phyloP scores from a whole-genome alignment of 352 stramenopile genomes.

The Elongisporangium undulatum region DNA sequence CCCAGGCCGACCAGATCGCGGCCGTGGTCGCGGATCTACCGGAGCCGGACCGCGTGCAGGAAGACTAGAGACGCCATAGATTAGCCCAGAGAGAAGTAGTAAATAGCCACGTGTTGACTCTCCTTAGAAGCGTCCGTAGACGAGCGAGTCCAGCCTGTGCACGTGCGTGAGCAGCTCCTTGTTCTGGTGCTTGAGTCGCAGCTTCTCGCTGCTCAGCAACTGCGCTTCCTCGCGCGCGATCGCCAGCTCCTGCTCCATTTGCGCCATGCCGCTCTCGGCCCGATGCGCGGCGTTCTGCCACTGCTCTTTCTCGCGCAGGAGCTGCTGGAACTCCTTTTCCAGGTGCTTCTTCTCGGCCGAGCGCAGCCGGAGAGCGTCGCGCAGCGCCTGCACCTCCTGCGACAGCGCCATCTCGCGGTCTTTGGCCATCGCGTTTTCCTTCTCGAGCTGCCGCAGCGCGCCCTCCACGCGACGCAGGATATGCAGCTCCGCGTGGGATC shows the following conservation, averaged over 20 bases:
- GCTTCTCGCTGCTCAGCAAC: constrained; percentile 47
- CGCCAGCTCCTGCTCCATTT: constrained; percentile 56
- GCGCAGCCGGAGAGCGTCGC: constrained; percentile 44
- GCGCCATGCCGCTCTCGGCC: constrained; percentile 32
- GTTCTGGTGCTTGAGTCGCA: constrained; percentile 67
- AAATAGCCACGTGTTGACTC: constrained; percentile 7
- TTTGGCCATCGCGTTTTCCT: constrained; percentile 52
- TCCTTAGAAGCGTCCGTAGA: constrained; percentile 69
- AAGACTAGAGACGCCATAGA: constrained; percentile 6
- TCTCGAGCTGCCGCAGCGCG: constrained; percentile 64
- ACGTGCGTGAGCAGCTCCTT: constrained; percentile 66
- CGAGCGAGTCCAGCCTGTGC: constrained; percentile 66
- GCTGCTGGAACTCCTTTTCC: constrained; percentile 32
- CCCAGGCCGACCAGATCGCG: constrained; percentile 16
- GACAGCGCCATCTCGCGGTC: constrained; percentile 41
- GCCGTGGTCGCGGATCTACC: constrained; percentile 23
- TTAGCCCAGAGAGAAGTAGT: constrained; percentile 4
- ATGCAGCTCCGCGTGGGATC: constrained; percentile 25
- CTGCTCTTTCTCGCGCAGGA: constrained; percentile 40
- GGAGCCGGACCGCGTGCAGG: constrained; percentile 17
- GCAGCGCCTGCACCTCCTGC: constrained; percentile 50
- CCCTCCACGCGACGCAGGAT: constrained; percentile 70
- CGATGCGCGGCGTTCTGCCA: constrained; percentile 51
- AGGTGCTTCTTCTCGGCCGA: constrained; percentile 55
- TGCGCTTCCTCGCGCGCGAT: constrained; percentile 63